These are phyloP conservation scores for Aspergillus sp. DNA, from an alignment of 2,329 filamentous ascomycete genomes.

Conservation along the genomic window DNA sequence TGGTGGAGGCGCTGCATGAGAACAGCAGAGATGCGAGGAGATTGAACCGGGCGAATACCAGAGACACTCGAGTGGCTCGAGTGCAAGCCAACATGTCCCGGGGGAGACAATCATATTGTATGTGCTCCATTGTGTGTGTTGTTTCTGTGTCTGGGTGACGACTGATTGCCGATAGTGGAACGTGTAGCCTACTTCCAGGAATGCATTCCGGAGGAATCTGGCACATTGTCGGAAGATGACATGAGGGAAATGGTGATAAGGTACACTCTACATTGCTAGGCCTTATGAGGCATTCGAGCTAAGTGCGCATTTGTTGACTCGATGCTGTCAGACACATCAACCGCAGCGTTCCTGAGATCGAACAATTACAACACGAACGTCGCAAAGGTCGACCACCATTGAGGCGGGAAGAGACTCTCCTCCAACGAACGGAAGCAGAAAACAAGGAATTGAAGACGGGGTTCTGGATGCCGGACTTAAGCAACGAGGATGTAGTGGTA, in stretches of 20 bases:
- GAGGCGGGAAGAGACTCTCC: slow-evolving; percentile 67
- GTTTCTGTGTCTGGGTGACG: neutral
- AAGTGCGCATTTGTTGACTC: neutral
- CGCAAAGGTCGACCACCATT: slow-evolving; percentile 72
- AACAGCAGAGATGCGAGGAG: slow-evolving; percentile 80
- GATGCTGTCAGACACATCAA: slow-evolving; percentile 26
- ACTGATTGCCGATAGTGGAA: slow-evolving; percentile 44
- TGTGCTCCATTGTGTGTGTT: slow-evolving; percentile 16
- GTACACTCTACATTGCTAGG: slow-evolving; percentile 32
- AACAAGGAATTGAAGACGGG: slow-evolving; percentile 74
- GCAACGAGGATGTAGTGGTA: slow-evolving; percentile 55
- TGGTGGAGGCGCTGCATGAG: slow-evolving; percentile 69
- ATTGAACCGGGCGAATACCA: slow-evolving; percentile 66
- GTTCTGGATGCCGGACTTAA: slow-evolving; percentile 72
- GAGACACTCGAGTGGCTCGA: slow-evolving; percentile 75
- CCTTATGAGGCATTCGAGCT: neutral
- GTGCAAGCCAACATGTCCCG: slow-evolving; percentile 62
- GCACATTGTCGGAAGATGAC: slow-evolving; percentile 29
- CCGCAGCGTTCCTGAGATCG: slow-evolving; percentile 31
- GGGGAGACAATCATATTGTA: slow-evolving; percentile 66
- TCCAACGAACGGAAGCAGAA: slow-evolving; percentile 61
- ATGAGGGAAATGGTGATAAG: slow-evolving; percentile 48
- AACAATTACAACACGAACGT: slow-evolving; percentile 50
- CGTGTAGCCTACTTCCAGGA: slow-evolving; percentile 66
- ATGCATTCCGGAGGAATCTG: slow-evolving; percentile 37